Percentiles rank a stretch among this genome's conserved stretches.
phyloP scores from a whole-genome alignment of 352 stramenopile genomes.

The Globisporangium polare region DNA sequence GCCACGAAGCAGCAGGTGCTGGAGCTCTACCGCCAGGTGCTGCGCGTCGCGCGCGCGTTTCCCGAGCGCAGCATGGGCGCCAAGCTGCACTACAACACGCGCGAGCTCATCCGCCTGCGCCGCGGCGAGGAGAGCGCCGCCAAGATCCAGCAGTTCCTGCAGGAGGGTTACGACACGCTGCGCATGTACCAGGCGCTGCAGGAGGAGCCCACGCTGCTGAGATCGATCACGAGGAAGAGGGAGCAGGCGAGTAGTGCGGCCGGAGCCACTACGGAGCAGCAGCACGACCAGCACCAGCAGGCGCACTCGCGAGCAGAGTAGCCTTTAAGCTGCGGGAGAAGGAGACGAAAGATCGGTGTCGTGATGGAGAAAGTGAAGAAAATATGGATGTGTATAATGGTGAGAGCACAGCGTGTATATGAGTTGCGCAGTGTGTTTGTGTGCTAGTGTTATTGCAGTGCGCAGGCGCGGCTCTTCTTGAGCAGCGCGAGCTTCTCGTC shows the following conservation, averaged over 20 bases:
- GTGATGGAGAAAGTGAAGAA: not conserved
- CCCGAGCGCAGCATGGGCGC: conserved; percentile 54
- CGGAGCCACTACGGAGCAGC: not conserved
- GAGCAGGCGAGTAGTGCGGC: not conserved
- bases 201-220: conserved; percentile 35
- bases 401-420: not conserved
- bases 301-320: conserved; percentile 5
- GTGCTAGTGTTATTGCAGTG: conserved; percentile 33
- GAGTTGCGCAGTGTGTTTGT: not conserved
- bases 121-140: conserved; percentile 36
- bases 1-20: conserved; percentile 38
- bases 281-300: not conserved
- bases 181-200: conserved; percentile 56
- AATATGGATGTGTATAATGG: not conserved
- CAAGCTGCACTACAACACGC: conserved; percentile 76
- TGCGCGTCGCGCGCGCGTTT: conserved; percentile 48
- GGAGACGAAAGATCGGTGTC: not conserved
- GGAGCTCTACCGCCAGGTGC: conserved; percentile 50
- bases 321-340: not conserved
- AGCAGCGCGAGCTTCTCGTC: conserved; percentile 58
- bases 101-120: conserved; percentile 62
- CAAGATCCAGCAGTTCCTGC: conserved; percentile 37
- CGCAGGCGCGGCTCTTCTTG: conserved; percentile 50
- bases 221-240: conserved; percentile 58
- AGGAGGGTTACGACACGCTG: conserved; percentile 53